Percentiles rank a stretch among this genome's conserved stretches.
Conservation (phyloP, 169 alveolate genomes). For the Eimeria praecox region DNA sequence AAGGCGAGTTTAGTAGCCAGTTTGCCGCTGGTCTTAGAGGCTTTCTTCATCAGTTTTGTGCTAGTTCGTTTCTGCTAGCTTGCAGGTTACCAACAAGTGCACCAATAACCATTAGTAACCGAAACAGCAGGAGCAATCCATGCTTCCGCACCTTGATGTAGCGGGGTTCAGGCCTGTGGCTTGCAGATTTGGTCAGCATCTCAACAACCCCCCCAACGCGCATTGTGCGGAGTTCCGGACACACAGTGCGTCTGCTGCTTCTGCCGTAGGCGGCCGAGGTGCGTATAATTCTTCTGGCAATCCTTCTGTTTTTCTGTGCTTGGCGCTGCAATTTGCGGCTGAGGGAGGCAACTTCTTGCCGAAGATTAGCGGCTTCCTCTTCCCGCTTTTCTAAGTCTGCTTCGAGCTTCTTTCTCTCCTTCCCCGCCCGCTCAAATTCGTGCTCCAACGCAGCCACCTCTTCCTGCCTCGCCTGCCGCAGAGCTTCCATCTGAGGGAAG, state of each 20-base stretch:
- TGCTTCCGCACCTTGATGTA: conserved; percentile 39
- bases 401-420: neutral
- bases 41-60: neutral
- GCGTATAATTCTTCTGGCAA: neutral
- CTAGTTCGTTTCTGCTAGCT: neutral
- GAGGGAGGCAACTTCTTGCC: conserved; percentile 1
- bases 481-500: conserved; percentile 44
- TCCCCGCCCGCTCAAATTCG: conserved; percentile 1
- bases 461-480: conserved; percentile 39
- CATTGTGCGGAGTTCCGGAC: conserved; percentile 48
- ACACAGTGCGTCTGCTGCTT: neutral
- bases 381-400: neutral
- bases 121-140: neutral
- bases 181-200: conserved; percentile 8
- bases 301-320: neutral
- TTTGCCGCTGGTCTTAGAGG: neutral
- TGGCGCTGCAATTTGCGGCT: conserved; percentile 11
- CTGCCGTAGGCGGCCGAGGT: conserved; percentile 29
- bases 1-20: neutral
- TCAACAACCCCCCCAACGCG: conserved; percentile 34
- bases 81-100: neutral
- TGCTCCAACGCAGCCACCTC: conserved; percentile 8
- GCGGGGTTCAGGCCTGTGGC: conserved; percentile 46
- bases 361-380: conserved; percentile 10
- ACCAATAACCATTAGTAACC: neutral